phyloP scores from a whole-genome alignment of 1,284 basidiomycete genomes.

The Rhodotorula sp. region DNA sequence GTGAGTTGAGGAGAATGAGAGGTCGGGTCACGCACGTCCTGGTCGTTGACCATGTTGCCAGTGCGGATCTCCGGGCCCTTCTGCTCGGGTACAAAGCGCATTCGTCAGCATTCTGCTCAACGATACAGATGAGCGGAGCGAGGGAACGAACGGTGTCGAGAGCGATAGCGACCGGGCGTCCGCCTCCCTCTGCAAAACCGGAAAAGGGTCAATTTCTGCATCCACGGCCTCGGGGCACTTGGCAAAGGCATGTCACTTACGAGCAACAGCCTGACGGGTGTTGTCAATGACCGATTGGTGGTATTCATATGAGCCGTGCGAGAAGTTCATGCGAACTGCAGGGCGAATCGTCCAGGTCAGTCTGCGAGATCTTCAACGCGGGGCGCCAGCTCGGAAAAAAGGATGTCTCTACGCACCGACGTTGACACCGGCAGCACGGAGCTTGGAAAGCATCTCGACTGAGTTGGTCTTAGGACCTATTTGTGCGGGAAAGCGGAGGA shows the following conservation, averaged over 20 bases:
- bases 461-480: conserved; percentile 86
- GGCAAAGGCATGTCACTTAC: conserved; percentile 53
- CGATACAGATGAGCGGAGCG: not conserved
- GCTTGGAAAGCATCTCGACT: conserved; percentile 75
- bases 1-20: not conserved
- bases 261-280: conserved; percentile 75
- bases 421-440: conserved; percentile 87
- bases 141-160: conserved; percentile 75
- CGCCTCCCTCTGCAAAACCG: conserved; percentile 58
- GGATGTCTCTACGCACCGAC: conserved; percentile 64
- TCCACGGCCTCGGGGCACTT: not conserved
- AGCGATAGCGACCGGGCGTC: conserved; percentile 94
- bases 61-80: conserved; percentile 99
- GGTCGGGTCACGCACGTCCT: conserved; percentile 63
- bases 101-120: conserved; percentile 6
- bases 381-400: not conserved
- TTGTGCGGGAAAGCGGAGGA: not conserved
- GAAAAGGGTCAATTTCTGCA: conserved; percentile 7
- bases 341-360: not conserved
- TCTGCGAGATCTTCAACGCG: not conserved
- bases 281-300: conserved; percentile 98
- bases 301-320: conserved; percentile 93
- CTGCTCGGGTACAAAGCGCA: conserved; percentile 50
- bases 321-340: conserved; percentile 96
- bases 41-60: conserved; percentile 81